phyloP scores from a whole-genome alignment of 768 basidiomycete species.

The Boletales sp. region DNA sequence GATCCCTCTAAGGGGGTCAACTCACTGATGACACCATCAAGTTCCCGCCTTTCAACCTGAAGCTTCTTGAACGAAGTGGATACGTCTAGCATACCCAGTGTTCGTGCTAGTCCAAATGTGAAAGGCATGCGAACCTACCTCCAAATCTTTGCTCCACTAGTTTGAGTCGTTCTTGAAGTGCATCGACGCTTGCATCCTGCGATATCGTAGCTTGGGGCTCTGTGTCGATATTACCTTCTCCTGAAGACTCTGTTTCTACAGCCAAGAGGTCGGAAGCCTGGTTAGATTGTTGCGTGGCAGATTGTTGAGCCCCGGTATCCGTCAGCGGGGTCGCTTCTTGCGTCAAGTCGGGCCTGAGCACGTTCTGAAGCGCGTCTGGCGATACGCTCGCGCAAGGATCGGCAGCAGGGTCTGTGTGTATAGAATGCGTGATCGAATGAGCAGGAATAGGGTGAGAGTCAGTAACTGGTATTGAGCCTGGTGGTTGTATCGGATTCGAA shows the following conservation, averaged over 20 bases:
- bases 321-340: constrained; percentile 1
- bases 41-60: constrained; percentile 66
- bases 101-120: constrained; percentile 1
- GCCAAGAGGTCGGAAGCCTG: neutral
- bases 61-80: constrained; percentile 74
- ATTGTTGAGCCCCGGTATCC: neutral
- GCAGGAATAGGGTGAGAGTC: neutral
- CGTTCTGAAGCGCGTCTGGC: neutral
- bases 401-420: neutral
- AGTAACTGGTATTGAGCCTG: neutral
- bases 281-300: neutral
- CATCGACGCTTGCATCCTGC: constrained; percentile 43
- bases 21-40: constrained; percentile 65
- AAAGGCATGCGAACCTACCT: constrained; percentile 39
- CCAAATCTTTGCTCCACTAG: constrained; percentile 75
- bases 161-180: constrained; percentile 61
- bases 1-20: constrained; percentile 68
- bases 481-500: neutral
- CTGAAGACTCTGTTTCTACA: neutral
- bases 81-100: constrained; percentile 50
- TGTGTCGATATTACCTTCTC: neutral
- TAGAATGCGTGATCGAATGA: neutral
- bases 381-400: neutral
- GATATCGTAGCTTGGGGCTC: neutral
- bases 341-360: neutral